These are phyloP conservation scores for Ciborinia camelliae DNA, from an alignment of 2,329 filamentous ascomycete genomes.

Conservation along the genomic window DNA sequence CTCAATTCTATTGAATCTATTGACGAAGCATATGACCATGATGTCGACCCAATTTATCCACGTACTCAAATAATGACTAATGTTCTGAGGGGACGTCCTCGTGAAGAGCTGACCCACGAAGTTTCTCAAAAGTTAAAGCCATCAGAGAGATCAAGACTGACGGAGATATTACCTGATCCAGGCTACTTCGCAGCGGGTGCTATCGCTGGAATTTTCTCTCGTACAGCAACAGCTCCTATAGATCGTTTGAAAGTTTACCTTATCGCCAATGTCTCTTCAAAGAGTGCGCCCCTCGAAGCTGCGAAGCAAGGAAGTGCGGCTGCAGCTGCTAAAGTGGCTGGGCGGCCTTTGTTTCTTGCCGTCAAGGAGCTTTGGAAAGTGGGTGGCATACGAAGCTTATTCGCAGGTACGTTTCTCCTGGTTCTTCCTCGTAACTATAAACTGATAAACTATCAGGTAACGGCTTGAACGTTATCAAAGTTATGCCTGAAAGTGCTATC, in stretches of 20 bases:
- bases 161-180: slow-evolving; percentile 62
- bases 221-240: slow-evolving; percentile 91
- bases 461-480: slow-evolving; percentile 92
- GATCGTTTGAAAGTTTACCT: slow-evolving; percentile 97
- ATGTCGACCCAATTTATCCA: slow-evolving; percentile 7
- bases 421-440: neutral
- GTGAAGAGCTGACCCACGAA: slow-evolving; percentile 20
- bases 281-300: slow-evolving; percentile 58
- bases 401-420: slow-evolving; percentile 66
- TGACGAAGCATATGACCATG: slow-evolving; percentile 18
- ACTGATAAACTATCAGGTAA: slow-evolving; percentile 62
- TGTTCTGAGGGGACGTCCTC: slow-evolving; percentile 9
- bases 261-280: slow-evolving; percentile 76
- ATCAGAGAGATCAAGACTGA: slow-evolving; percentile 33
- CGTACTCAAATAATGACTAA: slow-evolving; percentile 8
- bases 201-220: slow-evolving; percentile 88
- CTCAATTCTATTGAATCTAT: slow-evolving; percentile 22
- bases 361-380: slow-evolving; percentile 76
- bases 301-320: slow-evolving; percentile 68
- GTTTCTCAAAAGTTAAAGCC: slow-evolving; percentile 23
- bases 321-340: slow-evolving; percentile 61
- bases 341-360: slow-evolving; percentile 68
- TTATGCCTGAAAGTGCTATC: slow-evolving; percentile 98
- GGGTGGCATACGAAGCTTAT: slow-evolving; percentile 84
- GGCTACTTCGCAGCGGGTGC: slow-evolving; percentile 98